Base-by-base conservation (phyloP, 2,329 filamentous ascomycete genomes). In the Beauveria varroae region DNA sequence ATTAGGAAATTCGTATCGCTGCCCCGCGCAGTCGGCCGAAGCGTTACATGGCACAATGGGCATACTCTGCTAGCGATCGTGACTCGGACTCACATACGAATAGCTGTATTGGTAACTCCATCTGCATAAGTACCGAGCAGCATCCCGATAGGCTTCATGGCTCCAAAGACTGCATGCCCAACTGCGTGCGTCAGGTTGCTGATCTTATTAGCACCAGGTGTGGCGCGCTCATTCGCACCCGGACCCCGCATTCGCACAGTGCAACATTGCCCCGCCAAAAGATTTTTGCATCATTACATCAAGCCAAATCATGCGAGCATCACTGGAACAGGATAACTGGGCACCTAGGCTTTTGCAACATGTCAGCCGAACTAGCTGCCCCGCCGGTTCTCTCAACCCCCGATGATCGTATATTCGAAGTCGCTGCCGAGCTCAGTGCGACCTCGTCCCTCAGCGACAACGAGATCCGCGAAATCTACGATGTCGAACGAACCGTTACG, bases 381-480 rank as follows among this genome's bases (percentile, higher is more conserved):
- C 70, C 85, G 9, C 86, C 86, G 3, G 81, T 86, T 34, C 80
- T 88, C 50, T 88, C 85, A 28, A 88, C 86, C 0, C 84, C 85
- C 28, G 84, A 85, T 52, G 82, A 86, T 54, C 73, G 84, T 57
- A 74, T 85, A 30, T 80, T 85, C 69, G 81, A 85, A 66, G 76
- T 81, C 64, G 76, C 78, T 2, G 68, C 74, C n/a, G 69, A 69
- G 30, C 68, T 72, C 24, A 64, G 70, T 24, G 67, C 65, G 24
- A 69, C 69, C 64, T 67, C 75, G 57, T 66, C 70, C 64, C 65
- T 75, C 55, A 74, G 76, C 18, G 86, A 93, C 66, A 85, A 90
- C 69, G 89, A 93, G 69, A 79, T 98, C 34, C 77, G 79, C 60
- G 76, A 86, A 46, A 87, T 89, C 54, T 99, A 98, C 77, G 95